phyloP scores from a whole-genome alignment of 768 basidiomycete species.

The Leccinum imitatum region DNA sequence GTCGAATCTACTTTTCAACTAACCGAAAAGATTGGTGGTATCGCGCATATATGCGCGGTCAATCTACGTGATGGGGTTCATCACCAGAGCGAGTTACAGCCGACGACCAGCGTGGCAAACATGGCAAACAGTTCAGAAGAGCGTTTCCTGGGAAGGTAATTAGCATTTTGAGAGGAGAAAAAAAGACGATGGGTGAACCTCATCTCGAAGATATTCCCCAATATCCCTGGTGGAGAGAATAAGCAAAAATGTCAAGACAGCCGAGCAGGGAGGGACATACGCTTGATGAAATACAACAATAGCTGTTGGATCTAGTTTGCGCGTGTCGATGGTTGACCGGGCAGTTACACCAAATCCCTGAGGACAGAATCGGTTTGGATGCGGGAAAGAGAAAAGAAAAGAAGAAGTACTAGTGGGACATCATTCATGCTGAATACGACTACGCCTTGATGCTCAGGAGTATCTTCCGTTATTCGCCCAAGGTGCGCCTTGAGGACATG shows the following conservation, averaged over 20 bases:
- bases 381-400: not conserved
- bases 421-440: slow-evolving; percentile 97
- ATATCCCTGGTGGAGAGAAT: slow-evolving; percentile 65
- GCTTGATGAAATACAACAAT: slow-evolving; percentile 99
- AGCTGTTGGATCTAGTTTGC: slow-evolving; percentile 95
- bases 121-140: slow-evolving; percentile 51
- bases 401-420: slow-evolving; percentile 70
- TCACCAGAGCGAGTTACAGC: slow-evolving; percentile 18
- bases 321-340: slow-evolving; percentile 90
- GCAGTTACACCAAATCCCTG: slow-evolving; percentile 99
- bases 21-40: slow-evolving; percentile 10
- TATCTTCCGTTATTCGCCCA: slow-evolving; percentile 98
- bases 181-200: slow-evolving; percentile 48
- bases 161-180: slow-evolving; percentile 10
- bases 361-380: slow-evolving; percentile 8
- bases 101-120: slow-evolving; percentile 3
- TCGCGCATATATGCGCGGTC: not conserved
- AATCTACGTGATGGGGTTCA: slow-evolving; percentile 13
- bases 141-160: slow-evolving; percentile 57
- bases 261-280: slow-evolving; percentile 38
- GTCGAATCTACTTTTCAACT: slow-evolving; percentile 33
- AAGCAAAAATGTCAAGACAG: slow-evolving; percentile 4
- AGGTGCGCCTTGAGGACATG: slow-evolving; percentile 98
- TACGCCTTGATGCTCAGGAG: slow-evolving; percentile 98
- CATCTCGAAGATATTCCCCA: slow-evolving; percentile 96